These are phyloP conservation scores for Neopestalotiopsis rosae DNA, from an alignment of 2,329 filamentous ascomycete genomes.

Conservation along the genomic window DNA sequence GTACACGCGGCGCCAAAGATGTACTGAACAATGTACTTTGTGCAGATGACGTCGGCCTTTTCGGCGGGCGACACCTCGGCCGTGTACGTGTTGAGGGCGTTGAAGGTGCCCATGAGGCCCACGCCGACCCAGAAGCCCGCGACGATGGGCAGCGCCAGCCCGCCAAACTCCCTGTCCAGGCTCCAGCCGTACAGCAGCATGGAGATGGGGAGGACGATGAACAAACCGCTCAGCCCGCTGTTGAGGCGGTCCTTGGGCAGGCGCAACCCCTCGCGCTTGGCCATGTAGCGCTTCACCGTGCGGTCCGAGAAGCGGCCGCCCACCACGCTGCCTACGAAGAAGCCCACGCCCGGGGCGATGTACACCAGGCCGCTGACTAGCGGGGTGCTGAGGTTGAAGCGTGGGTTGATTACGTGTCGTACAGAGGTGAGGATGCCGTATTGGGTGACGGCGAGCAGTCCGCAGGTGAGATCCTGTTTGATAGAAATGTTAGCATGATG, in stretches of 20 bases:
- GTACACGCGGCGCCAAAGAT: constrained; percentile 30
- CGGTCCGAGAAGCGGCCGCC: constrained; percentile 76
- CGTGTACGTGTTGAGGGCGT: constrained; percentile 23
- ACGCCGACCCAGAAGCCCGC: constrained; percentile 19
- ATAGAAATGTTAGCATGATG: background rate
- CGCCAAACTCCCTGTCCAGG: constrained; percentile 59
- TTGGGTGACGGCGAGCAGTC: constrained; percentile 22
- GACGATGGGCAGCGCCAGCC: constrained; percentile 47
- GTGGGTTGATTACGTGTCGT: constrained; percentile 75
- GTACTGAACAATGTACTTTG: constrained; percentile 40
- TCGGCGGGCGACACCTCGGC: constrained; percentile 19
- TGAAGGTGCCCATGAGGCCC: constrained; percentile 21
- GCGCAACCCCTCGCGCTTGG: constrained; percentile 60
- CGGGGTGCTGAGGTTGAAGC: constrained; percentile 70
- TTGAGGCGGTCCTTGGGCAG: constrained; percentile 73
- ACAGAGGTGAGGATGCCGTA: constrained; percentile 70
- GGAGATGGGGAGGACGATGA: constrained; percentile 61
- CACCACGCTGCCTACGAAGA: constrained; percentile 71
- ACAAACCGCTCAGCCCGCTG: constrained; percentile 61
- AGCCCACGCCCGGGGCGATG: constrained; percentile 74
- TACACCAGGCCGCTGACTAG: constrained; percentile 76
- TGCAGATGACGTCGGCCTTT: constrained; percentile 31
- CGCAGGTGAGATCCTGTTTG: constrained; percentile 27
- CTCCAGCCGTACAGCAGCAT: constrained; percentile 73
- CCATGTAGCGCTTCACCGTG: constrained; percentile 68